Evolutionary conservation across 768 basidiomycete genomes (phyloP), one percentile per base, ranked within the genome.

Genomic region (Boletus pseudopeckii): DNA sequence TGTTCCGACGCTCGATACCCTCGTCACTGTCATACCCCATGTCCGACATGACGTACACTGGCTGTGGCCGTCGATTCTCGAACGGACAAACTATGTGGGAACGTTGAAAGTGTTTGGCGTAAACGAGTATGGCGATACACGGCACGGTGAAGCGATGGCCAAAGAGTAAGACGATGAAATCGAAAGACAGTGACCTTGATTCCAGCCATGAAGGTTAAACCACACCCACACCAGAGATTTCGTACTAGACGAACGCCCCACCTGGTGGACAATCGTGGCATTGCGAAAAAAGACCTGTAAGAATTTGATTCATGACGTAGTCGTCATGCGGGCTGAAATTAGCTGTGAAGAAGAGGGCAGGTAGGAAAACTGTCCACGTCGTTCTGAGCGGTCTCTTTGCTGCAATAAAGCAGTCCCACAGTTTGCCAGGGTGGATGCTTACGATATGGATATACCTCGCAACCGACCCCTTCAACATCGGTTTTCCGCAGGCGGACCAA

Each of bases 381-480:
- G 8, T 7, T 28, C 28, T 1, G 28, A 28, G 28, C 34, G 22
- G 44, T 46, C 33, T 28, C 40, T 30, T 63, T 57, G n/a, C n/a
- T n/a, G n/a, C n/a, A n/a, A n/a, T n/a, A n/a, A n/a, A n/a, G n/a
- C n/a, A n/a, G n/a, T n/a, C n/a, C n/a, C n/a, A n/a, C n/a, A n/a
- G n/a, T n/a, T n/a, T n/a, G n/a, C n/a, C n/a, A n/a, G n/a, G n/a
- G n/a, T 66, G 64, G 5, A 53, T 28, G 17, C 53, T 48, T 1
- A 58, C 49, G 1, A 58, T 10, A 20, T 64, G 62, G 1, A 58
- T 10, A 20, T 64, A 63, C 7, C 64, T 48, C 10, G 48, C n/a
- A 11, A 66, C 50, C 20, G 58, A 64, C 47, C 64, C 64, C 39
- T 64, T 66, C n/a, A 53, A 22, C 55, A 64, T 66, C 28, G 7